Conservation (phyloP, 805 yeast species). For the Sugiyamaella qingdaonensis region DNA sequence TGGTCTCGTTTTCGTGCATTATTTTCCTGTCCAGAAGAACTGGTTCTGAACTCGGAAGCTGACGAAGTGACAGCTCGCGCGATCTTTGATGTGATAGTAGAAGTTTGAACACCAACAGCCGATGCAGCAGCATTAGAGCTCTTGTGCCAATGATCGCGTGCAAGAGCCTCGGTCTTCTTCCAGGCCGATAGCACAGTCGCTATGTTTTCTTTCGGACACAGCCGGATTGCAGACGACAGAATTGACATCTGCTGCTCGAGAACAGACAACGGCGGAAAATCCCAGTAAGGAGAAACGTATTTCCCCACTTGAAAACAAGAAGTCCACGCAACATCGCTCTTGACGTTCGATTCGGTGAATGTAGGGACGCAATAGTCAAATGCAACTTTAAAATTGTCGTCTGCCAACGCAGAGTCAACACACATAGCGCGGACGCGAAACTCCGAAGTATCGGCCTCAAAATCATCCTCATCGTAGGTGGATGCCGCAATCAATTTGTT, state of each 20-base stretch:
- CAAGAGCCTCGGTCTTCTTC: slow-evolving; percentile 31
- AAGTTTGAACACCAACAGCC: neutral
- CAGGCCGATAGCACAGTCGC: slow-evolving; percentile 59
- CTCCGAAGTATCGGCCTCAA: slow-evolving; percentile 9
- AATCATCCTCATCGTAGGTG: slow-evolving; percentile 5
- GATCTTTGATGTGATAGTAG: slow-evolving; percentile 15
- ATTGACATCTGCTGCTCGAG: slow-evolving; percentile 51
- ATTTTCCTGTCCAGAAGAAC: slow-evolving; percentile 22
- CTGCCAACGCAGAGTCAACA: slow-evolving; percentile 62
- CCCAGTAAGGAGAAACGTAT: slow-evolving; percentile 45
- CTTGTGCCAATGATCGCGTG: slow-evolving; percentile 5
- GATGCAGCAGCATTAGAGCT: neutral
- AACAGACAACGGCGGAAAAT: slow-evolving; percentile 36
- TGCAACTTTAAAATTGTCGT: slow-evolving; percentile 60
- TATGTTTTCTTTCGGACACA: slow-evolving; percentile 54
- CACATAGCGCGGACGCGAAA: slow-evolving; percentile 38
- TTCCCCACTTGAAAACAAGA: slow-evolving; percentile 73
- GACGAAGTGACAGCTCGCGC: slow-evolving; percentile 24
- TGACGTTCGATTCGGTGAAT: slow-evolving; percentile 15
- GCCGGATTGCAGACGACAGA: slow-evolving; percentile 47
- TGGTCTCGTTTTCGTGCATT: slow-evolving; percentile 36
- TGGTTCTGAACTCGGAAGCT: slow-evolving; percentile 14
- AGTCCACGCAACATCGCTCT: slow-evolving; percentile 48
- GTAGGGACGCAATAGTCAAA: slow-evolving; percentile 33
- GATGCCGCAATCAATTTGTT: slow-evolving; percentile 10